phyloP scores from a whole-genome alignment of 2,329 filamentous ascomycete genomes.

The Trichoderma cornu-damae region DNA sequence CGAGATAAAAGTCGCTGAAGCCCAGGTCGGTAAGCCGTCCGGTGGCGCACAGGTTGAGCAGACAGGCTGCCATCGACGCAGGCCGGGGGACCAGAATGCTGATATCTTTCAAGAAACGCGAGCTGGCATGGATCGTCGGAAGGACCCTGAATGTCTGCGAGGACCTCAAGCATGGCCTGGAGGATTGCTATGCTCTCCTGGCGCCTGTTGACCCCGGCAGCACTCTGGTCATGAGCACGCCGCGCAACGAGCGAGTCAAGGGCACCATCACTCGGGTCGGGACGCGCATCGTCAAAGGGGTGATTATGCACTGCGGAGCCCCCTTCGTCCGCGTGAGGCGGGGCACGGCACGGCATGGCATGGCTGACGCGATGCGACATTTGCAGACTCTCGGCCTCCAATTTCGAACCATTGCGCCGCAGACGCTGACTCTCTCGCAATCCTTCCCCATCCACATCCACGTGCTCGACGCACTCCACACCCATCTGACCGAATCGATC shows the following conservation, averaged over 20 bases:
- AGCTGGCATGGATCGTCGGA: constrained; percentile 51
- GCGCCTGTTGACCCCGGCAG: constrained; percentile 79
- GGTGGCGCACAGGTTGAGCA: not conserved
- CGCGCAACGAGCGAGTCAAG: constrained; percentile 84
- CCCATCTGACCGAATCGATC: constrained; percentile 75
- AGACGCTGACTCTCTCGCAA: constrained; percentile 46
- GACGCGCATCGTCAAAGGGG: constrained; percentile 85
- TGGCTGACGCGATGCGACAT: not conserved
- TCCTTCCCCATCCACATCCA: constrained; percentile 54
- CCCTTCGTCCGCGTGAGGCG: too few relatives aligned
- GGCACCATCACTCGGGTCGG: constrained; percentile 87
- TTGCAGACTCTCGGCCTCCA: constrained; percentile 68
- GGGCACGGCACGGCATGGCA: too few relatives aligned
- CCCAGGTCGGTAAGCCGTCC: constrained; percentile 41
- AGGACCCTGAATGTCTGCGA: constrained; percentile 46
- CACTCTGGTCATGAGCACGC: constrained; percentile 83
- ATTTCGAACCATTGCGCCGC: constrained; percentile 59
- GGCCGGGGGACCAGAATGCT: constrained; percentile 24
- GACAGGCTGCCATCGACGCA: not conserved
- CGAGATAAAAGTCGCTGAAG: constrained; percentile 44
- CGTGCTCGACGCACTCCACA: constrained; percentile 66
- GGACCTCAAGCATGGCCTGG: constrained; percentile 60
- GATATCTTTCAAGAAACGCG: constrained; percentile 40
- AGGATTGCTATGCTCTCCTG: constrained; percentile 84
- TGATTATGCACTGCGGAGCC: constrained; percentile 40